These are phyloP conservation scores for Immersiella caudata DNA, from an alignment of 495 filamentous ascomycete species.

Conservation along the genomic window DNA sequence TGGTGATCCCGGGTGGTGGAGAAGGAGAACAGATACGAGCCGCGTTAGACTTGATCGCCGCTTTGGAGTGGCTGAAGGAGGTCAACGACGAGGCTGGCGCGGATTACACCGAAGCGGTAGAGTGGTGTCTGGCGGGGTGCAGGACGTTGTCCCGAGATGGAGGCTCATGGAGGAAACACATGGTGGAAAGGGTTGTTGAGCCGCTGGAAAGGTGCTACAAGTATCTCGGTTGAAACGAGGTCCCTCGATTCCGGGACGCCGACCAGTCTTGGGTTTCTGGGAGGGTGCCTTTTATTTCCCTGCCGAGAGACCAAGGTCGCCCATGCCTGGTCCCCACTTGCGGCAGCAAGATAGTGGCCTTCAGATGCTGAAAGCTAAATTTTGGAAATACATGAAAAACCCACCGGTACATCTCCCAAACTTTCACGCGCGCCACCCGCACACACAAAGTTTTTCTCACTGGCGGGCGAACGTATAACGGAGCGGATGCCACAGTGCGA, in stretches of 20 bases:
- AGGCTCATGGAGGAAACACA: conserved; percentile 5
- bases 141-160: neutral
- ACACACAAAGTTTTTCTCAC: too few species aligned
- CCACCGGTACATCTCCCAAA: too few species aligned
- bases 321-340: too few species aligned
- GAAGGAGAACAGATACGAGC: neutral
- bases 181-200: conserved; percentile 7
- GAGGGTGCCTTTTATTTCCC: too few species aligned
- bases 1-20: neutral
- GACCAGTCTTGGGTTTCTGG: too few species aligned
- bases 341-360: too few species aligned
- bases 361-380: too few species aligned
- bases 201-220: neutral
- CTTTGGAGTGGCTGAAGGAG: neutral
- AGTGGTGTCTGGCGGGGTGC: conserved; percentile 11
- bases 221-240: neutral
- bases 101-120: conserved; percentile 10
- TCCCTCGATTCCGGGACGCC: neutral
- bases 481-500: too few species aligned
- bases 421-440: too few species aligned
- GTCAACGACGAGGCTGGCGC: conserved; percentile 12
- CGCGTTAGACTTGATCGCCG: conserved; percentile 8
- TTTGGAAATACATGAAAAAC: too few species aligned
- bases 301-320: too few species aligned
- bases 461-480: too few species aligned